A percentile compares a stretch with the other conserved stretches of the same genome.
Evolutionary conservation across 129 eudicot genomes (phyloP).

Genomic region (Artemisia annua): DNA sequence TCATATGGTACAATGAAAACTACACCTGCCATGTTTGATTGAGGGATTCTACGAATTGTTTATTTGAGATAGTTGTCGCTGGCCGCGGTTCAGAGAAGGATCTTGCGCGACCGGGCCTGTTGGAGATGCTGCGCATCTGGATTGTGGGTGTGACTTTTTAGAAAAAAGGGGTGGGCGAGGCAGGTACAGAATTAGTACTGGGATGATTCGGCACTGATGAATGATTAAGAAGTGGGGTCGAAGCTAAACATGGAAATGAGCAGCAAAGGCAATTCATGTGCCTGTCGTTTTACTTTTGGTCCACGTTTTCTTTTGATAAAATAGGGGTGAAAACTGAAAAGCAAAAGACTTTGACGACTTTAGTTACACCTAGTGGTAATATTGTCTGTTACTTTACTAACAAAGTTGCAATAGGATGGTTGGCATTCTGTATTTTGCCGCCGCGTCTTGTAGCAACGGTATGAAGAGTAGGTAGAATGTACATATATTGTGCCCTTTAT

Average conservation of each 20-base stretch:
- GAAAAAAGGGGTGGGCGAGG: neutral
- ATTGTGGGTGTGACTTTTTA: conserved; percentile 38
- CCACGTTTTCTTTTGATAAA: conserved; percentile 26
- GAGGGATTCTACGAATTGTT: conserved; percentile 31
- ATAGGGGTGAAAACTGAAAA: conserved; percentile 31
- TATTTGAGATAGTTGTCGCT: conserved; percentile 33
- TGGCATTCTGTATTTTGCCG: conserved; percentile 29
- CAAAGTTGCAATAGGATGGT: conserved; percentile 21
- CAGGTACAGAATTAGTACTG: conserved; percentile 10
- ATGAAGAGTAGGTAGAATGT: conserved; percentile 27
- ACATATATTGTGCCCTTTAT: conserved; percentile 20
- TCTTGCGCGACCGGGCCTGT: conserved; percentile 27
- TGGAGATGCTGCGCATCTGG: conserved; percentile 28
- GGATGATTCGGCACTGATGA: conserved; percentile 27
- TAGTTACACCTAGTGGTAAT: conserved; percentile 13
- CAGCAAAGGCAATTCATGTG: conserved; percentile 29
- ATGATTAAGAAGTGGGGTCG: conserved; percentile 43
- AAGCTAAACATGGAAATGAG: conserved; percentile 29
- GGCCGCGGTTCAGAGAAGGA: conserved; percentile 43
- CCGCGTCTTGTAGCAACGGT: neutral
- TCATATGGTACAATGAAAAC: conserved; percentile 29
- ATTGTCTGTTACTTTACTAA: conserved; percentile 26
- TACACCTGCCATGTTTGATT: conserved; percentile 36
- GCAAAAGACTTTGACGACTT: conserved; percentile 33
- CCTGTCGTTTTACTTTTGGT: conserved; percentile 36